A percentile compares a stretch with the other conserved stretches of the same genome.
Evolutionary conservation across 768 basidiomycete species (phyloP).

Genomic region (Boletus pseudopeckii): DNA sequence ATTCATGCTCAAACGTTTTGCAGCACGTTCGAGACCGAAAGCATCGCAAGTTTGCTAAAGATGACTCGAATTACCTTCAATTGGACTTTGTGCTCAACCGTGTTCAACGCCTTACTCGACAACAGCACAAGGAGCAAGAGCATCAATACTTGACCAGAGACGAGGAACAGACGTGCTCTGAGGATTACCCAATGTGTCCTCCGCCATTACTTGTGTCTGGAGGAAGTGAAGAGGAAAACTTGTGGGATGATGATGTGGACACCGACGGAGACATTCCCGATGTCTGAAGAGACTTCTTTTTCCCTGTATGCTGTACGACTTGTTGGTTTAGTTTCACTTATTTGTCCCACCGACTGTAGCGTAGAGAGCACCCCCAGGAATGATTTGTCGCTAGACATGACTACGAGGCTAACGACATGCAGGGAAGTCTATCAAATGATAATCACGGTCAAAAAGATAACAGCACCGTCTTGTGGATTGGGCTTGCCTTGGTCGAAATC

Average conservation of each 20-base stretch:
- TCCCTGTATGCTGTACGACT: conserved; percentile 12
- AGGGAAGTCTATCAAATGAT: background rate
- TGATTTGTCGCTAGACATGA: background rate
- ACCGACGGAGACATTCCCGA: conserved; percentile 19
- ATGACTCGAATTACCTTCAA: conserved; percentile 72
- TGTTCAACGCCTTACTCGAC: conserved; percentile 46
- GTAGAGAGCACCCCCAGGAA: conserved; percentile 10
- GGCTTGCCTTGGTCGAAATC: background rate
- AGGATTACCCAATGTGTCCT: conserved; percentile 23
- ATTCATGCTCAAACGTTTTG: conserved; percentile 1
- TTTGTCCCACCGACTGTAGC: conserved; percentile 20
- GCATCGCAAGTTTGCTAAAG: conserved; percentile 79
- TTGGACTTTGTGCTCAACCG: conserved; percentile 73
- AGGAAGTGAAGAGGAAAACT: conserved; percentile 16
- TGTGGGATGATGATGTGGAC: conserved; percentile 22
- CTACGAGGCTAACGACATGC: background rate
- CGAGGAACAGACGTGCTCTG: conserved; percentile 13
- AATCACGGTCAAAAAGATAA: background rate
- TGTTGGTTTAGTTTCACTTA: conserved; percentile 22
- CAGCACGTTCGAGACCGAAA: conserved; percentile 73
- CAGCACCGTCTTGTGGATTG: background rate
- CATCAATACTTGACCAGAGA: conserved; percentile 4
- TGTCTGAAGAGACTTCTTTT: conserved; percentile 13
- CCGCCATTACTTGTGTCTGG: conserved; percentile 11
- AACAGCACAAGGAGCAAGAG: conserved; percentile 28